A percentile compares a stretch with the other conserved stretches of the same genome.
phyloP scores from a whole-genome alignment of 2,329 filamentous ascomycete species.

The Hymenoscyphus albidus region DNA sequence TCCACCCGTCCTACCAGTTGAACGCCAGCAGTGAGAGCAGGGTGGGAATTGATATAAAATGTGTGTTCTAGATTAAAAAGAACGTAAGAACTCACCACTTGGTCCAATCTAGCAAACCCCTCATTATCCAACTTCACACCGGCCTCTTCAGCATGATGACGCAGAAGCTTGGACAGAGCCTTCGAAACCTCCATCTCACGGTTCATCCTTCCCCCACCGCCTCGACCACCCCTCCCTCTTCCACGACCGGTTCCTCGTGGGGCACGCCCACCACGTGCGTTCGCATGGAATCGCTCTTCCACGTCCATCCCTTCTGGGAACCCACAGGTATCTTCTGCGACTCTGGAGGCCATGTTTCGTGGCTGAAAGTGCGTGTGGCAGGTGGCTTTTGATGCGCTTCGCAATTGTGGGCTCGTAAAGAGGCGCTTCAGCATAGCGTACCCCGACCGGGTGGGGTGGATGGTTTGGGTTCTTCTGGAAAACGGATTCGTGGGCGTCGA shows the following conservation, averaged over 20 bases:
- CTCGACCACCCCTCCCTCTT: constrained; percentile 16
- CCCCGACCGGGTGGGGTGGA: neutral
- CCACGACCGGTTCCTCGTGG: constrained; percentile 10
- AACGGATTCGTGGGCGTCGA: neutral
- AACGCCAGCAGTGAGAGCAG: neutral
- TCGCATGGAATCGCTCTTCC: constrained; percentile 6
- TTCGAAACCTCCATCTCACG: constrained; percentile 34
- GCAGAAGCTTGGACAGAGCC: constrained; percentile 34
- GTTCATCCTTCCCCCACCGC: constrained; percentile 20
- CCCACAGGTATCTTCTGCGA: constrained; percentile 8
- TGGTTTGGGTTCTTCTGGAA: neutral
- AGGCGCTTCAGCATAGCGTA: neutral
- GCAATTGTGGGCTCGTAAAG: neutral
- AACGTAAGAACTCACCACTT: constrained; percentile 48
- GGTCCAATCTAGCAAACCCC: constrained; percentile 55
- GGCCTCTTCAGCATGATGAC: constrained; percentile 43
- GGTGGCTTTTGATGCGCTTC: neutral
- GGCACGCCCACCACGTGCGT: constrained; percentile 6
- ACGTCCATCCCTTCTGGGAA: constrained; percentile 11
- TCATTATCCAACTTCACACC: constrained; percentile 55
- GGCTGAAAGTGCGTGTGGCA: neutral
- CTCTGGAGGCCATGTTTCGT: constrained; percentile 9
- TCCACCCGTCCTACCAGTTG: neutral
- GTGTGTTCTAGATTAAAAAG: neutral
- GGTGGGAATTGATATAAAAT: too few species aligned